Evolutionary conservation across 129 eudicot species (phyloP).

Genomic region (Chrysanthemum seticuspe): DNA sequence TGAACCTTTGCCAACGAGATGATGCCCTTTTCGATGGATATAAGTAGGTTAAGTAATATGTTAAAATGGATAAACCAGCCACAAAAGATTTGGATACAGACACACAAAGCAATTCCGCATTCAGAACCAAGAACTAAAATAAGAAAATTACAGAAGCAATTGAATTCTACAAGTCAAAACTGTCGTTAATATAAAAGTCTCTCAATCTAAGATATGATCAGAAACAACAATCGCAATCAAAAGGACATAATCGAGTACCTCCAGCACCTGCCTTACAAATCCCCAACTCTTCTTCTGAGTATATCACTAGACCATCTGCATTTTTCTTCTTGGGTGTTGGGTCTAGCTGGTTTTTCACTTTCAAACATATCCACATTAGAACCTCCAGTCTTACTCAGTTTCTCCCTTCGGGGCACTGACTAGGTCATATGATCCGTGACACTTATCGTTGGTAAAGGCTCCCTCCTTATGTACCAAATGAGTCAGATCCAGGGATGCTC

Average conservation of each 20-base stretch:
- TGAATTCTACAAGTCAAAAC: slow-evolving; percentile 12
- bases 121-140: neutral
- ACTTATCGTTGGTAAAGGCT: too few relatives aligned
- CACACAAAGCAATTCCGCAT: neutral
- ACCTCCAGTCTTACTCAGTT: slow-evolving; percentile 27
- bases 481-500: too few relatives aligned
- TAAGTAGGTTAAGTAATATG: too few relatives aligned
- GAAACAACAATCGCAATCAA: slow-evolving; percentile 89
- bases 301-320: slow-evolving; percentile 61
- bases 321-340: slow-evolving; percentile 67
- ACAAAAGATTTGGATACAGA: too few relatives aligned
- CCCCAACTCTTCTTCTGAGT: slow-evolving; percentile 82
- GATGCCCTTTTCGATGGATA: too few relatives aligned
- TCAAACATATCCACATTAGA: slow-evolving; percentile 39
- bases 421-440: too few relatives aligned
- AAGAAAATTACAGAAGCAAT: slow-evolving; percentile 1
- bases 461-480: too few relatives aligned
- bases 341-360: slow-evolving; percentile 29
- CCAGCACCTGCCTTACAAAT: slow-evolving; percentile 66
- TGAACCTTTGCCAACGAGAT: too few relatives aligned
- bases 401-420: slow-evolving; percentile 14
- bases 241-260: slow-evolving; percentile 75
- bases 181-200: neutral
- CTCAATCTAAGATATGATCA: slow-evolving; percentile 18
- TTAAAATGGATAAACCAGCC: too few relatives aligned